Base-by-base conservation (phyloP, 345 rosid genomes). In the Triadica sebifera region DNA sequence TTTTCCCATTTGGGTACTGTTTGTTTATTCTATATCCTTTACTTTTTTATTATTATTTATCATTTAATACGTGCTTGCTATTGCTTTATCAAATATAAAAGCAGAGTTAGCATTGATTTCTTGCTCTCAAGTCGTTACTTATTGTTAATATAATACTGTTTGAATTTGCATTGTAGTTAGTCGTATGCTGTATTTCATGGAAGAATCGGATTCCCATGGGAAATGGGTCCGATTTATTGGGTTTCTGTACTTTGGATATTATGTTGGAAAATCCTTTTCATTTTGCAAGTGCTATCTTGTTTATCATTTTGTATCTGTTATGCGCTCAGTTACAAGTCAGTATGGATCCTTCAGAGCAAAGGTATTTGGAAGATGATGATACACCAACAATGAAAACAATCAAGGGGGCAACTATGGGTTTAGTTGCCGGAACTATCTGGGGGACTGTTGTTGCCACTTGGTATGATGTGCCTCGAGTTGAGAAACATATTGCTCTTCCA, bases 391-490 rank as follows among this genome's bases (percentile, higher is more conserved):
- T 84, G 94, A 95, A 93, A 80, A 89, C 92, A n/a, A 71, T 93
- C 64, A 93, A 95, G 88, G 96, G 97, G 20, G 87, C 94, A 12
- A 86, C 94, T 61, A 83, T 85, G 19, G 98, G 99, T 65, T 87
- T 95, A 0, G 98, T 77, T 43, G 79, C 91, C 0, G 98, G 99
- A 59, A 95, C 89, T 15, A 82, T 95, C n/a, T 95, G 85, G 83
- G 98, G 99, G 59, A 93, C 97, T 53, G 66, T 90, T 63, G 84
- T 95, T 3, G 99, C 99, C 9, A 89, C 94, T 20, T 93, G 99
- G 99, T 72, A 87, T 59, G 99, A 95, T 22, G 99, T 95, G 52
- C 98, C 99, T 55, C 94, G 99, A 71, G 98, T 95, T 1, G 99
- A 95, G 93, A 93, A 93, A 77, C 90, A 78, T 29, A 96, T 95